Conservation (phyloP, 805 yeast genomes). For the Candida insectorum region DNA sequence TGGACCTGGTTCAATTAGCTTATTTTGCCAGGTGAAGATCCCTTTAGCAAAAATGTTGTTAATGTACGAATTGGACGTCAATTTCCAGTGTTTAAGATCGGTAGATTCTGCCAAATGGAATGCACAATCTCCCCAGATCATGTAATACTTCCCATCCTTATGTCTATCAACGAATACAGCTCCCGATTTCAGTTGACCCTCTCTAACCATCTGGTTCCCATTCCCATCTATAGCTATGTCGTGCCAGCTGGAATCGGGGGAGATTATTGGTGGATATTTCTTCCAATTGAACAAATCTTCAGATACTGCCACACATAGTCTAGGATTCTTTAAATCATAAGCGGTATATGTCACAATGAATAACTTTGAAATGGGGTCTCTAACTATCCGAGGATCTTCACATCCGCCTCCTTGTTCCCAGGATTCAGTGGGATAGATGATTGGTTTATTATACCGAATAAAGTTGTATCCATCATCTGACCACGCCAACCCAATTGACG, state of each 20-base stretch:
- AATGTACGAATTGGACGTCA: conserved; percentile 17
- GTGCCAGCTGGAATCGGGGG: conserved; percentile 22
- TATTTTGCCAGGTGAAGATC: conserved; percentile 27
- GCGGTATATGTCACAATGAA: conserved; percentile 42
- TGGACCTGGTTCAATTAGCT: conserved; percentile 40
- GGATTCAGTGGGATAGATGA: conserved; percentile 32
- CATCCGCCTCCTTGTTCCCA: conserved; percentile 42
- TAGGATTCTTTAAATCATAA: conserved; percentile 29
- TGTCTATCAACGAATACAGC: conserved; percentile 33
- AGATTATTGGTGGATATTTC: conserved; percentile 34
- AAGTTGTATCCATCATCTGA: conserved; percentile 36
- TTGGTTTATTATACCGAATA: conserved; percentile 26
- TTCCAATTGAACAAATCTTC: conserved; percentile 36
- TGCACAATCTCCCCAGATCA: conserved; percentile 43
- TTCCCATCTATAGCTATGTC: conserved; percentile 26
- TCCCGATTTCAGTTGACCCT: conserved; percentile 41
- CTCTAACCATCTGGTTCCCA: conserved; percentile 24
- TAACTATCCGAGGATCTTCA: conserved; percentile 41
- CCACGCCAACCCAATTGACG: conserved; percentile 41
- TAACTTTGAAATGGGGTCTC: conserved; percentile 31
- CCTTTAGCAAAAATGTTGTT: conserved; percentile 25
- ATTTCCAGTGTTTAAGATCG: conserved; percentile 33
- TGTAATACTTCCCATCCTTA: conserved; percentile 34
- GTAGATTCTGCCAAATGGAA: conserved; percentile 34
- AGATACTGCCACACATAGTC: conserved; percentile 39